Evolutionary conservation across 805 yeast genomes (phyloP).

Genomic region (Yamadazyma insecticola): DNA sequence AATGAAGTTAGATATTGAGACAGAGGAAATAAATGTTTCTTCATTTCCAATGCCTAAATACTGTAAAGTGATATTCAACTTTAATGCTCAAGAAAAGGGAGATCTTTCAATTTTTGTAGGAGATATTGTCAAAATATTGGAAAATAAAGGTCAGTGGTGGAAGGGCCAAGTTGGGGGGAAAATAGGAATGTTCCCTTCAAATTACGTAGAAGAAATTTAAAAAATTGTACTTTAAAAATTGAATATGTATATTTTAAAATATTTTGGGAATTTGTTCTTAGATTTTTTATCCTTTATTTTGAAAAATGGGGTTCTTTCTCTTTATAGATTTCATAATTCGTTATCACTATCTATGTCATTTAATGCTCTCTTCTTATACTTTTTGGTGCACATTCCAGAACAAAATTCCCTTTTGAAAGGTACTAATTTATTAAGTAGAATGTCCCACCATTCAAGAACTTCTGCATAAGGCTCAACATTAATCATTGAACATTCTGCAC

Average conservation of each 20-base stretch:
- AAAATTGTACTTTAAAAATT: not conserved
- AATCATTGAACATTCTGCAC: slow-evolving; percentile 47
- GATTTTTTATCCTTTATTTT: too few relatives aligned
- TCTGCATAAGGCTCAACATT: slow-evolving; percentile 56
- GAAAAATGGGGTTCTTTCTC: too few relatives aligned
- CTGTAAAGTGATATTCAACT: slow-evolving; percentile 40
- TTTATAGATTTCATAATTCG: slow-evolving; percentile 2
- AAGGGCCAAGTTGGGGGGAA: slow-evolving; percentile 24
- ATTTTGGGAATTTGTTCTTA: not conserved
- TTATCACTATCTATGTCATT: slow-evolving; percentile 4
- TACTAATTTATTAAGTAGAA: slow-evolving; percentile 42
- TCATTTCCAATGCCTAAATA: not conserved
- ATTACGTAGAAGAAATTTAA: slow-evolving; percentile 20
- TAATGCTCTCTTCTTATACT: slow-evolving; percentile 14
- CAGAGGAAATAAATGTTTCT: too few relatives aligned
- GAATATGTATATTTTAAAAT: not conserved
- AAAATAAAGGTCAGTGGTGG: slow-evolving; percentile 32
- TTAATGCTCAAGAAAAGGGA: slow-evolving; percentile 26
- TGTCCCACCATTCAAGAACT: slow-evolving; percentile 65
- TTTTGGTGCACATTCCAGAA: slow-evolving; percentile 41
- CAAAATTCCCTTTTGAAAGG: slow-evolving; percentile 57
- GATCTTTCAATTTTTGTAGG: slow-evolving; percentile 44
- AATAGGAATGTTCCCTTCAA: slow-evolving; percentile 24
- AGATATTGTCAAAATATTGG: slow-evolving; percentile 37
- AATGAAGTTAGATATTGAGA: slow-evolving; percentile 1